Evolutionary conservation across 257 asterid species (phyloP).

Genomic region (Fraxinus quadrangulata): DNA sequence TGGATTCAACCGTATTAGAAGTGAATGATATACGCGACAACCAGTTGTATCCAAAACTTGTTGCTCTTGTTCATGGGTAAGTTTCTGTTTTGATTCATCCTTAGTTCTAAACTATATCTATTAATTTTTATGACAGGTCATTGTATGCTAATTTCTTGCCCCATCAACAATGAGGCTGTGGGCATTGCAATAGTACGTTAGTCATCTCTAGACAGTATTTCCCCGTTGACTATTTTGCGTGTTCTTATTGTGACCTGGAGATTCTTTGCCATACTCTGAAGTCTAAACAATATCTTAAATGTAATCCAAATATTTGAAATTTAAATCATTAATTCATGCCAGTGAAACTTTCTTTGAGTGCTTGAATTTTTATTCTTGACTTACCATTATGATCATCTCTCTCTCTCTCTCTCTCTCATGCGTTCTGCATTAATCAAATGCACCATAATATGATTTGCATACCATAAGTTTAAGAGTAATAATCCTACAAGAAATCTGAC

Average conservation of each 20-base stretch:
- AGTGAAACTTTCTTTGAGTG: neutral
- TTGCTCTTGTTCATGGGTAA: slow-evolving; percentile 80
- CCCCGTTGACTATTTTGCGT: neutral
- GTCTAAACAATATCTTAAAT: neutral
- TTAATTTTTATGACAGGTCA: neutral
- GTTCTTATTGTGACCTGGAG: no score
- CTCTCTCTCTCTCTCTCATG: neutral
- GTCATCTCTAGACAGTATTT: neutral
- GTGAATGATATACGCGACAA: slow-evolving; percentile 92
- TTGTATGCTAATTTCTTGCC: neutral
- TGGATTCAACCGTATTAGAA: slow-evolving; percentile 90
- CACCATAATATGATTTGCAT: neutral
- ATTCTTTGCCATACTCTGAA: neutral
- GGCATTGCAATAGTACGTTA: neutral
- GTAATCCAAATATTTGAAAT: neutral
- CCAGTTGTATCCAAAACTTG: slow-evolving; percentile 83
- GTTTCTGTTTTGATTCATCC: slow-evolving; percentile 20
- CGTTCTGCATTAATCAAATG: neutral
- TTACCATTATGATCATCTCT: no score
- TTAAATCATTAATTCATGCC: neutral
- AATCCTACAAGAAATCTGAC: no score
- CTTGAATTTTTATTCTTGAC: neutral
- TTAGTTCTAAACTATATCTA: neutral
- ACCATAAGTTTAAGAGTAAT: neutral
- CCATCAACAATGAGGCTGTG: neutral